phyloP scores from a whole-genome alignment of 495 filamentous ascomycete species.

The Penicillium cosmopolitanum region DNA sequence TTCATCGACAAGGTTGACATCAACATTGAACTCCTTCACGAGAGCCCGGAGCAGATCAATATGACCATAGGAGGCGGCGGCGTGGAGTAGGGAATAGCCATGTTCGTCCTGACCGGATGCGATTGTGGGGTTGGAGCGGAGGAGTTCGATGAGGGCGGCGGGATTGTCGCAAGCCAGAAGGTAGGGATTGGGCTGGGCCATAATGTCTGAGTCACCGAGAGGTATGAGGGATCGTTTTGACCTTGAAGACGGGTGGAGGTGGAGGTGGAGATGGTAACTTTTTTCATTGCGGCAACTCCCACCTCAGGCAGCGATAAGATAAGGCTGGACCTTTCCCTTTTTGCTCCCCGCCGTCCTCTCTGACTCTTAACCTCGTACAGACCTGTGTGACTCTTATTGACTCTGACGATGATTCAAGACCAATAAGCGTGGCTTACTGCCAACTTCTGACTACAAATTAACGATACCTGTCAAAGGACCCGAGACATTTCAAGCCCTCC shows the following conservation, averaged over 20 bases:
- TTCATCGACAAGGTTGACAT: slow-evolving; percentile 80
- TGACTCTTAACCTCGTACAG: background rate
- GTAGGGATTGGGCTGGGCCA: slow-evolving; percentile 70
- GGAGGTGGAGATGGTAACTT: background rate
- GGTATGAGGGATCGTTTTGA: slow-evolving; percentile 9
- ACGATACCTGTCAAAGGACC: background rate
- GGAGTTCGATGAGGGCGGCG: slow-evolving; percentile 63
- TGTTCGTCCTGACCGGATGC: slow-evolving; percentile 75
- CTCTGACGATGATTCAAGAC: background rate
- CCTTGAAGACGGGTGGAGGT: background rate
- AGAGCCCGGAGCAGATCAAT: slow-evolving; percentile 76
- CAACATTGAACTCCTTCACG: slow-evolving; percentile 73
- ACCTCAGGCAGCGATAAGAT: too few relatives aligned
- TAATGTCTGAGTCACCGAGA: slow-evolving; percentile 25
- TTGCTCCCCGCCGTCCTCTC: slow-evolving; percentile 26
- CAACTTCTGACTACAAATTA: background rate
- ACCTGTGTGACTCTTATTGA: background rate
- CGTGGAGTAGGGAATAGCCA: slow-evolving; percentile 91
- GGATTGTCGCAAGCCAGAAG: slow-evolving; percentile 79
- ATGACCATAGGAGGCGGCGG: slow-evolving; percentile 89
- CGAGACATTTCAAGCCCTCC: background rate
- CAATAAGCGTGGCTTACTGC: background rate
- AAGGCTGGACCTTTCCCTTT: slow-evolving; percentile 24
- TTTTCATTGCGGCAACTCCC: background rate
- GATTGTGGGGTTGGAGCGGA: slow-evolving; percentile 66